Conservation (phyloP, 139 green algal genomes). For the Trebouxia sp. region DNA sequence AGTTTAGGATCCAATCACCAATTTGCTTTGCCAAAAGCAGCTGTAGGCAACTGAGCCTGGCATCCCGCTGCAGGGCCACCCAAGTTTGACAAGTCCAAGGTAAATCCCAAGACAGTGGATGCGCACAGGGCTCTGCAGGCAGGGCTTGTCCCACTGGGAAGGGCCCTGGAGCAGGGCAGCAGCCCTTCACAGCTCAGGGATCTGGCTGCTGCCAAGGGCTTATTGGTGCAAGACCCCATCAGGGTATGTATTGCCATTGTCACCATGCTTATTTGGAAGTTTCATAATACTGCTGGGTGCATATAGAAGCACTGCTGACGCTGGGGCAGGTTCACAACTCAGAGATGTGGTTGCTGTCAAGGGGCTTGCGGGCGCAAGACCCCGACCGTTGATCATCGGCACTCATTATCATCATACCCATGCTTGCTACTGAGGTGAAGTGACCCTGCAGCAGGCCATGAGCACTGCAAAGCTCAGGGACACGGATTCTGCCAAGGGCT, state of each 20-base stretch:
- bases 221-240: slow-evolving; percentile 1
- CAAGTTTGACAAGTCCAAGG: background rate
- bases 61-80: background rate
- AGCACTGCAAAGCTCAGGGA: slow-evolving; percentile 14
- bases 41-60: background rate
- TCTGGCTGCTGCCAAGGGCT: slow-evolving; percentile 9
- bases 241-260: background rate
- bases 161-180: slow-evolving; percentile 3
- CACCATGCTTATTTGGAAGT: too few species aligned
- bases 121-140: background rate
- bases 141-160: background rate
- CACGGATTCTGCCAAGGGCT: slow-evolving; percentile 2
- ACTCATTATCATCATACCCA: too few species aligned
- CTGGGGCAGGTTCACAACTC: too few species aligned
- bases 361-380: too few species aligned
- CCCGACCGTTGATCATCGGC: too few species aligned
- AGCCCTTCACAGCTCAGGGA: slow-evolving; percentile 16
- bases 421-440: too few species aligned
- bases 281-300: too few species aligned
- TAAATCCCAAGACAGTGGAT: background rate
- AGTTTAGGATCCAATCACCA: too few species aligned
- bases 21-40: background rate
- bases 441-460: background rate
- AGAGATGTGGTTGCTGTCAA: too few species aligned
- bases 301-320: too few species aligned